Conservation (phyloP, 106 monocot species). For the Acorus calamus region DNA sequence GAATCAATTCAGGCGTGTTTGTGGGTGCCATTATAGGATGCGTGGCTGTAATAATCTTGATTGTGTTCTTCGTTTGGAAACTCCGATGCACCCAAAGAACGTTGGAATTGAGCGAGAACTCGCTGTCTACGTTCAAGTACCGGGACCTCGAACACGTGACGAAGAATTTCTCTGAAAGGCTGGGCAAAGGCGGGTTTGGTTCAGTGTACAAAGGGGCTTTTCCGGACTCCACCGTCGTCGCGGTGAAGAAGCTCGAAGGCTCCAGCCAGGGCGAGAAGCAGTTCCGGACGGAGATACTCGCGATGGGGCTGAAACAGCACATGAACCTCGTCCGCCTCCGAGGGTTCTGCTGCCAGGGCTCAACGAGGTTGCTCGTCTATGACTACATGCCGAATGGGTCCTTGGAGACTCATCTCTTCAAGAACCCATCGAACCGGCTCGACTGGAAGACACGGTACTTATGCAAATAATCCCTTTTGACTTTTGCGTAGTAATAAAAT, state of each 20-base stretch:
- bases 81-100: background rate
- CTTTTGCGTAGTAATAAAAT: no score
- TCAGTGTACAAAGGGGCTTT: conserved; percentile 29
- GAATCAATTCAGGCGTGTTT: no score
- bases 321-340: conserved; percentile 22
- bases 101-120: background rate
- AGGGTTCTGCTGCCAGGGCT: conserved; percentile 15
- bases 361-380: conserved; percentile 22
- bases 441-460: conserved; percentile 6
- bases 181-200: conserved; percentile 34
- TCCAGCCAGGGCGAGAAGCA: conserved; percentile 30
- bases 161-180: conserved; percentile 25
- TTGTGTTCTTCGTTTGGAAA: no score
- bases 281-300: conserved; percentile 25
- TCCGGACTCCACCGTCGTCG: conserved; percentile 11
- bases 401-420: conserved; percentile 20
- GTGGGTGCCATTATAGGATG: no score
- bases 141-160: conserved; percentile 13
- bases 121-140: conserved; percentile 15
- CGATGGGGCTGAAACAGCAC: conserved; percentile 27
- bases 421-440: background rate
- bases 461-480: no score
- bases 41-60: no score
- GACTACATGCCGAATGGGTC: conserved; percentile 24
- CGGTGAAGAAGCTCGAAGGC: conserved; percentile 32